A percentile compares a stretch with the other conserved stretches of the same genome.
Evolutionary conservation across 164 flowering plant genomes (phyloP).

Genomic region (Stephania japonica): DNA sequence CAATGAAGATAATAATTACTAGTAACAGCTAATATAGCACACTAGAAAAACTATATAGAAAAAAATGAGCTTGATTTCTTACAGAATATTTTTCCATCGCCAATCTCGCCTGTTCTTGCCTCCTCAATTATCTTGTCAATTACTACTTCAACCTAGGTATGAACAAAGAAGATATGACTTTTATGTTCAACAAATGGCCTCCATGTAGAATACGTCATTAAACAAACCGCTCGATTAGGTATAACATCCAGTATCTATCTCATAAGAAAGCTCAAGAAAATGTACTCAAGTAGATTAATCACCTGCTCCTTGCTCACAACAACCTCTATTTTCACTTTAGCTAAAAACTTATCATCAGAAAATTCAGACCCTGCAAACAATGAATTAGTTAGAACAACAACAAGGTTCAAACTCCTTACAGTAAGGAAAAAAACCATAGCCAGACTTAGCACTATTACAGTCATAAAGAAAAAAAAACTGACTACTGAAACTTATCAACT

Average conservation of each 20-base stretch:
- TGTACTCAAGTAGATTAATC: not conserved
- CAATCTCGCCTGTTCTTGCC: slow-evolving; percentile 95
- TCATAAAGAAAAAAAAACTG: not conserved
- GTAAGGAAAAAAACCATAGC: not conserved
- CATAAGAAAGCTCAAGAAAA: not conserved
- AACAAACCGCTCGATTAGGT: not conserved
- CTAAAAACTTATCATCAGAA: slow-evolving; percentile 81
- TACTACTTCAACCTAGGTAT: slow-evolving; percentile 73
- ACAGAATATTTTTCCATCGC: slow-evolving; percentile 94
- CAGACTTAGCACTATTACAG: not conserved
- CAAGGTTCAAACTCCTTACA: not conserved
- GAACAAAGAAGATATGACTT: not conserved
- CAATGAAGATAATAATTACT: not conserved
- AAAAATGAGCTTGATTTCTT: slow-evolving; percentile 21
- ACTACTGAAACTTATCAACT: too few relatives aligned
- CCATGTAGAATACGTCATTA: not conserved
- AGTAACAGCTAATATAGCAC: not conserved
- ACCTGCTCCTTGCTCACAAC: slow-evolving; percentile 92
- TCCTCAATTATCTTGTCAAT: slow-evolving; percentile 69
- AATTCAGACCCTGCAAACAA: slow-evolving; percentile 72
- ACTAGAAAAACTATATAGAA: not conserved
- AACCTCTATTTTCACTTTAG: slow-evolving; percentile 86
- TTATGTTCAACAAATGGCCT: not conserved
- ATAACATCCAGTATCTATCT: not conserved
- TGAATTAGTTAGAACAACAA: not conserved